phyloP scores from a whole-genome alignment of 148 eudicot species.

The Mesembryanthemum crystallinum region DNA sequence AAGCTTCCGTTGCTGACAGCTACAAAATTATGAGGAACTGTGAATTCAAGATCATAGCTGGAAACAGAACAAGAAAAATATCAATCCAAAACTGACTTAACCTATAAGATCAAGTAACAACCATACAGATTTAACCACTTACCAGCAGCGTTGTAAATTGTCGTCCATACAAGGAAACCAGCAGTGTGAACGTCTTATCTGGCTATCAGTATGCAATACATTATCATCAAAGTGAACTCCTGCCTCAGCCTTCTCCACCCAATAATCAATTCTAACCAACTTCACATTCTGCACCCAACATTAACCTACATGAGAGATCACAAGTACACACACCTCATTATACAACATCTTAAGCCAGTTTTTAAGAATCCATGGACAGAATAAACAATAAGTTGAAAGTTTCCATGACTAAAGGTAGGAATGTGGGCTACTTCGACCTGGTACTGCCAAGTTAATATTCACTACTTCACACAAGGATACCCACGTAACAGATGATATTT shows the following conservation, averaged over 20 bases:
- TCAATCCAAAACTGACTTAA: slow-evolving; percentile 14
- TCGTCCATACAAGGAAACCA: slow-evolving; percentile 99
- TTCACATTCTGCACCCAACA: slow-evolving; percentile 93
- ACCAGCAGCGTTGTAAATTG: slow-evolving; percentile 87
- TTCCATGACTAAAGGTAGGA: background rate
- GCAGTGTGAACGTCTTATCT: slow-evolving; percentile 95
- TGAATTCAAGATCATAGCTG: slow-evolving; percentile 94
- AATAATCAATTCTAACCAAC: slow-evolving; percentile 80
- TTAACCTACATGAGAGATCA: slow-evolving; percentile 76
- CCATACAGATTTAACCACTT: slow-evolving; percentile 23
- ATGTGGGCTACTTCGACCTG: background rate
- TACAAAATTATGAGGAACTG: slow-evolving; percentile 80
- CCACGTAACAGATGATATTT: background rate
- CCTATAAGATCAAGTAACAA: slow-evolving; percentile 14
- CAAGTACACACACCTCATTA: slow-evolving; percentile 42
- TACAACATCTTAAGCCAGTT: slow-evolving; percentile 21
- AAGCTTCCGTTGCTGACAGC: slow-evolving; percentile 89
- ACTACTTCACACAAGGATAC: background rate
- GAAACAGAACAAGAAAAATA: slow-evolving; percentile 17
- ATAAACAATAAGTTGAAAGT: background rate
- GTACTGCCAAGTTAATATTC: background rate
- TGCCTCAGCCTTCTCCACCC: slow-evolving; percentile 97
- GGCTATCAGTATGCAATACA: slow-evolving; percentile 83
- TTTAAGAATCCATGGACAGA: background rate
- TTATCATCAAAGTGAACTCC: slow-evolving; percentile 80